phyloP scores from a whole-genome alignment of 306 rosid species.

The Erythrophleum fordii region DNA sequence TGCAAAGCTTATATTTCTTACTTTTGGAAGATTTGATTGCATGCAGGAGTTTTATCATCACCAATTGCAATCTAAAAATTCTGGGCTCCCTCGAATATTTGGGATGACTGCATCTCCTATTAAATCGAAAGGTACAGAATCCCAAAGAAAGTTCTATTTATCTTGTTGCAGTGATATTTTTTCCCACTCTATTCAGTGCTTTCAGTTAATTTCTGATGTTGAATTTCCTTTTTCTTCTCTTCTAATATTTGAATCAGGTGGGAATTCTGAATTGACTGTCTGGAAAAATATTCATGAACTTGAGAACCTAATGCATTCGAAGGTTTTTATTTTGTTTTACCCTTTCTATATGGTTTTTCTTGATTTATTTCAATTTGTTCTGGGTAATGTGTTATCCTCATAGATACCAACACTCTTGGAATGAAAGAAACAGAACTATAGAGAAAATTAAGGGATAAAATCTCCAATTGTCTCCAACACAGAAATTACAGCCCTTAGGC shows the following conservation, averaged over 20 bases:
- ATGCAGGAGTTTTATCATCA: constrained; percentile 82
- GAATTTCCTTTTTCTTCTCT: constrained; percentile 20
- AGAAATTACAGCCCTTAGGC: not conserved
- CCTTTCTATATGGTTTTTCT: not conserved
- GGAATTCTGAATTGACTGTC: constrained; percentile 42
- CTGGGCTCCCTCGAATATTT: constrained; percentile 72
- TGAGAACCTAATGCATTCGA: constrained; percentile 73
- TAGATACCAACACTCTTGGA: not conserved
- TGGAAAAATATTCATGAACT: constrained; percentile 62
- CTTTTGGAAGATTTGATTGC: constrained; percentile 33
- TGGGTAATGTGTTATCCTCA: not conserved
- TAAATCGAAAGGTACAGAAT: constrained; percentile 72
- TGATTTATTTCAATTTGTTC: constrained; percentile 14
- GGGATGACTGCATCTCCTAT: constrained; percentile 97
- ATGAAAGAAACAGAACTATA: not conserved
- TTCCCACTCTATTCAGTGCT: not conserved
- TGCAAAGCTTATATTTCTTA: constrained; percentile 21
- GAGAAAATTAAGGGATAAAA: not conserved
- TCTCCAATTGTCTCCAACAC: not conserved
- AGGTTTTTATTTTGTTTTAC: constrained; percentile 53
- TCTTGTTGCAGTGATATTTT: constrained; percentile 13
- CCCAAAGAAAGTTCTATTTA: not conserved
- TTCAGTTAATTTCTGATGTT: constrained; percentile 10
- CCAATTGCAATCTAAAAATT: constrained; percentile 43
- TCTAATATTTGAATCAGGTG: constrained; percentile 51